Evolutionary conservation across 164 flowering plant genomes (phyloP), one percentile per base, ranked within the genome.

Genomic region (Umbellularia californica): DNA sequence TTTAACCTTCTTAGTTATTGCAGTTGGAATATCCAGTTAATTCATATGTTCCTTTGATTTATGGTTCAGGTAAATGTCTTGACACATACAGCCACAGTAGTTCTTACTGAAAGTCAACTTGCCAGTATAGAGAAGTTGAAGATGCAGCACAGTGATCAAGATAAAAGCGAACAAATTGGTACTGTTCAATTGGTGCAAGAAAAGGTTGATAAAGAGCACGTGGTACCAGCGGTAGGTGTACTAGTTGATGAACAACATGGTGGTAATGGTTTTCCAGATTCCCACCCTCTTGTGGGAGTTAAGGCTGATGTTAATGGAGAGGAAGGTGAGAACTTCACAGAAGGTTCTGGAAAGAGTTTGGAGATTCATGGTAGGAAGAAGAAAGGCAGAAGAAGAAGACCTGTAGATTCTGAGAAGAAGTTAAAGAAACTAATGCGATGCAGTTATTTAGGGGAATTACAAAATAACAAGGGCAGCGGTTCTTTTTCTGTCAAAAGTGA

Each of bases 11-110:
- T 14, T 55, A 19, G 15, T 55, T 14, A 55, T 55, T 19, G 20
- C 14, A 14, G 15, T 55, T 55, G 1, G 60, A 35, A 14, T 55
- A 55, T 55, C n/a, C 5, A 14, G 15, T 55, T 55, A 55, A 6
- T 55, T 55, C 60, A 55, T 17, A 35, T 58, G 11, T 73, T 72
- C 67, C 7, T n/a, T 70, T 24, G 20, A 15, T 19, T 23, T 19
- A 64, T 62, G 51, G 9, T 76, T 72, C 79, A 93, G 98, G 97
- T 94, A 47, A 94, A 94, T 79, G 88, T 94, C 52, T 78, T 94
- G 85, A 89, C 87, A 20, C 96, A 94, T 79, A 86, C 90, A 0
- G 84, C 92, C 41, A 90, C 91, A 50, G 91, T 89, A 13, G 62
- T 9, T 22, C 58, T 86, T 58, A 79, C 60, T 74, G 77, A 85